A percentile compares a stretch with the other conserved stretches of the same genome.
These are phyloP conservation scores for Cucumis hystrix DNA, from an alignment of 306 rosid genomes.

Conservation along the genomic window DNA sequence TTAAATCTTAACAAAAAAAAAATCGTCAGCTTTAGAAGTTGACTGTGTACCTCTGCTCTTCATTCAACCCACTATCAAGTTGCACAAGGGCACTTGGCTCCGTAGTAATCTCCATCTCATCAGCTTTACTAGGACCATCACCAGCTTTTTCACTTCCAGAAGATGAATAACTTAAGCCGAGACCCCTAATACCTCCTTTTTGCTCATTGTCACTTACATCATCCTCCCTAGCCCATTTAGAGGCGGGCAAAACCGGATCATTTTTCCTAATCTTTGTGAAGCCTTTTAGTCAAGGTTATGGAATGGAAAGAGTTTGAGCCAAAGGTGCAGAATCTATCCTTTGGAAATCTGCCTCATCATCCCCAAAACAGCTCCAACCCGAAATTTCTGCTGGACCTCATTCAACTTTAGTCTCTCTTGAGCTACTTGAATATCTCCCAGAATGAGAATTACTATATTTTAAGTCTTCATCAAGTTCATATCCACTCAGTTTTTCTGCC, in stretches of 20 bases:
- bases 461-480: constrained; percentile 74
- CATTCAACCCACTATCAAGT: constrained; percentile 71
- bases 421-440: constrained; percentile 46
- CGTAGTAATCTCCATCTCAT: constrained; percentile 61
- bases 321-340: constrained; percentile 46
- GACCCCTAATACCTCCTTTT: constrained; percentile 45
- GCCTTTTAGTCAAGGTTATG: constrained; percentile 63
- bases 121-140: constrained; percentile 47
- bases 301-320: constrained; percentile 43
- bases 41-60: constrained; percentile 63
- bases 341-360: too few relatives aligned
- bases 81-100: constrained; percentile 44
- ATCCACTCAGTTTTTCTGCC: constrained; percentile 85
- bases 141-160: constrained; percentile 93
- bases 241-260: constrained; percentile 76
- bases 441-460: constrained; percentile 60
- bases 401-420: too few relatives aligned
- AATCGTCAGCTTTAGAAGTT: not conserved
- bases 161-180: constrained; percentile 82
- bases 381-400: too few relatives aligned
- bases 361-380: too few relatives aligned
- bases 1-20: not conserved
- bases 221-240: constrained; percentile 98
- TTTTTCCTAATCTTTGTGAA: constrained; percentile 58
- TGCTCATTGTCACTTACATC: constrained; percentile 91